These are phyloP conservation scores for Misopates orontium DNA, from an alignment of 257 asterid species.

Conservation along the genomic window DNA sequence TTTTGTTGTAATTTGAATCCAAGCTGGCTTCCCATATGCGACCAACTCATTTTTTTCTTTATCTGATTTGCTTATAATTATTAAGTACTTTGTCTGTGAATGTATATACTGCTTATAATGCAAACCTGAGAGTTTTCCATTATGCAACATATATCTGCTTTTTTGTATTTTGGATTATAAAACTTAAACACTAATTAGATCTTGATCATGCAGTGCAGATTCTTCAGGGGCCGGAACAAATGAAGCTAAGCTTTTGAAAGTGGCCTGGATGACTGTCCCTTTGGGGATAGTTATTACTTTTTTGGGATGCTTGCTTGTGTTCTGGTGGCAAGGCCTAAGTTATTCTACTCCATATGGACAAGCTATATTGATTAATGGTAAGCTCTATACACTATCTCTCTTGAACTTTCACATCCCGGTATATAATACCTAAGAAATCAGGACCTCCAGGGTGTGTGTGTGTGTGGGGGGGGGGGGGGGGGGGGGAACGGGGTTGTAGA, in stretches of 20 bases:
- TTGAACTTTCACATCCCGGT: background rate
- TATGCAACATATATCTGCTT: constrained; percentile 4
- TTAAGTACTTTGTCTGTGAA: background rate
- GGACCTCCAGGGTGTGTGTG: background rate
- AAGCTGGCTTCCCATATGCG: constrained; percentile 8
- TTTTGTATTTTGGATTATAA: constrained; percentile 20
- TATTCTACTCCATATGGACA: constrained; percentile 73
- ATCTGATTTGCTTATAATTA: background rate
- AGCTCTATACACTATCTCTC: constrained; percentile 26
- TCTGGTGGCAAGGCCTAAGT: constrained; percentile 89
- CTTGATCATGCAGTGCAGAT: constrained; percentile 53
- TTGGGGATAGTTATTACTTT: constrained; percentile 62
- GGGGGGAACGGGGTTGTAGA: background rate
- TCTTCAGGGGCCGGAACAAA: constrained; percentile 52
- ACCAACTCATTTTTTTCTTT: background rate
- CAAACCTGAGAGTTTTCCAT: background rate
- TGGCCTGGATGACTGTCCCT: constrained; percentile 90
- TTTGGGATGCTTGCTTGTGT: constrained; percentile 59
- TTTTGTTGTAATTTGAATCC: constrained; percentile 6
- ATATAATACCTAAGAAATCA: background rate
- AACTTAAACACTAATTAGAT: constrained; percentile 26
- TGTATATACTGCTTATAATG: constrained; percentile 1
- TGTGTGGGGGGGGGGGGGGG: background rate
- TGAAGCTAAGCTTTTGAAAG: constrained; percentile 73
- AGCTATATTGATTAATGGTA: constrained; percentile 85